These are phyloP conservation scores for Nannizzia gypsea DNA, from an alignment of 2,329 filamentous ascomycete genomes.

Conservation along the genomic window DNA sequence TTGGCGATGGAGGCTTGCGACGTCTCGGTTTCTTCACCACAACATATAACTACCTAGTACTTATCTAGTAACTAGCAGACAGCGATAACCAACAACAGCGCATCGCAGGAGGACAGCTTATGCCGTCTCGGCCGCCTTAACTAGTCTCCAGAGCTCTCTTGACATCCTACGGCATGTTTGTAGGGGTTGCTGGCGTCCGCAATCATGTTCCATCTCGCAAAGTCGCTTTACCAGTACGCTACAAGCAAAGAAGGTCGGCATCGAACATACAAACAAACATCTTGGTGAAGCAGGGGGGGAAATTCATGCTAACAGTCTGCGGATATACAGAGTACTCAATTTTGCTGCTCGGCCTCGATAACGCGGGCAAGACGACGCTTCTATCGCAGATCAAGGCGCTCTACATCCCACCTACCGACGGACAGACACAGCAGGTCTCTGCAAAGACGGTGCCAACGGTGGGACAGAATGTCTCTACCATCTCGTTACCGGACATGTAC, in stretches of 20 bases:
- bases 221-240: constrained; percentile 86
- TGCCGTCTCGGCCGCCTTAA: not conserved
- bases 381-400: constrained; percentile 91
- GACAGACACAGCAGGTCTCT: constrained; percentile 45
- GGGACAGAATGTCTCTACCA: constrained; percentile 89
- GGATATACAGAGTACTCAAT: constrained; percentile 71
- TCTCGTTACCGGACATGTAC: constrained; percentile 87
- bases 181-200: not conserved
- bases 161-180: not conserved
- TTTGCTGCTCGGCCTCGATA: constrained; percentile 91
- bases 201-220: constrained; percentile 87
- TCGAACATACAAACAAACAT: not conserved
- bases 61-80: too few species aligned
- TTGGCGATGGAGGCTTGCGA: too few species aligned
- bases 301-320: not conserved
- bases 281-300: not conserved
- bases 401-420: constrained; percentile 40
- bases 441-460: constrained; percentile 89
- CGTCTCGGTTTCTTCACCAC: too few species aligned
- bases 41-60: too few species aligned
- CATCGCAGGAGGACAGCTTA: not conserved
- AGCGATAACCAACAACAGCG: not conserved
- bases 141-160: not conserved
- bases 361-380: constrained; percentile 95
- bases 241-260: constrained; percentile 84